Evolutionary conservation across 2,329 filamentous ascomycete genomes (phyloP), one percentile per base, ranked within the genome.

Genomic region (Penicillium sp.): DNA sequence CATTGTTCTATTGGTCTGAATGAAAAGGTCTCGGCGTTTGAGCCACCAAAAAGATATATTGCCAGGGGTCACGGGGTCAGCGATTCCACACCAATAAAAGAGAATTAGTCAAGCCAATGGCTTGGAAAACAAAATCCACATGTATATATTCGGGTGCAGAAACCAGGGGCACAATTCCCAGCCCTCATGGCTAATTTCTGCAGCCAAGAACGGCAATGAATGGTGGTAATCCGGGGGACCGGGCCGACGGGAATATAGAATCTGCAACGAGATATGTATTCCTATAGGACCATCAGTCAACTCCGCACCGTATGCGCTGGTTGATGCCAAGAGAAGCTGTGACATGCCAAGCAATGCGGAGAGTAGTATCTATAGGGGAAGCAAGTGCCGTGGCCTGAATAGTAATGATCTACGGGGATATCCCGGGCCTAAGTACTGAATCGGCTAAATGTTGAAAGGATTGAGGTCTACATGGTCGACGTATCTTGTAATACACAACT

Each of bases 401-500:
- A 65, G 64, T 46, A 68, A 65, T 61, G 66, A 68, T 68, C 61
- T 58, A 61, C 65, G 15, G 12, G 46, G 21, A 39, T 21, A 21
- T 7, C 31, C 31, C 10, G 10, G 31, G 31, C 12, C 15, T 21
- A 38, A 9, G 15, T 37, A 21, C 23, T 31, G 12, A 5, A n/a
- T 15, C 40, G 38, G 32, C 29, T 21, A 32, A 25, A 18, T 4
- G 18, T 49, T 16, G 5, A 15, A n/a, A 27, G 21, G 15, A 25
- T 18, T 27, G 32, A 35, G 9, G 15, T 31, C 5, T 31, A 31
- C 18, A 7, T 46, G 1, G 13, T 35, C 18, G 1, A 46, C 5
- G 13, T n/a, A 46, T 16, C 29, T 25, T 2, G 29, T 34, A n/a
- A 46, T 21, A 16, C 12, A 10, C 16, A 16, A 34, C 1, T 12